Evolutionary conservation across 2,329 filamentous ascomycete genomes (phyloP).

Genomic region (Cladosporium sp.): DNA sequence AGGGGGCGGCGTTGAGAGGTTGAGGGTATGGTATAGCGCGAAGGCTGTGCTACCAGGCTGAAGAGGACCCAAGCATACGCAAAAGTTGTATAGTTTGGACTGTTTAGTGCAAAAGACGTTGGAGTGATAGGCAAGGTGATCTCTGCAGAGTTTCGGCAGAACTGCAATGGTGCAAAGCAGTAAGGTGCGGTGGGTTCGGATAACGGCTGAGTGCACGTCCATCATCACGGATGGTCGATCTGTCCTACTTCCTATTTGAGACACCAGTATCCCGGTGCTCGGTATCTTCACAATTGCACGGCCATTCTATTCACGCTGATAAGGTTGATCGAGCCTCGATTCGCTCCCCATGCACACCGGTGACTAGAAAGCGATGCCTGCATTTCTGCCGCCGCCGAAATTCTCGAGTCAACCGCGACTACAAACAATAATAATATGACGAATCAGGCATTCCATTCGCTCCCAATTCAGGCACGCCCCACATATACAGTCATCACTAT

Average conservation of each 20-base stretch:
- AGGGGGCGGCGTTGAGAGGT: background rate
- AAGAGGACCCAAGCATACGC: background rate
- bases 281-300: background rate
- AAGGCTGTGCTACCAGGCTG: background rate
- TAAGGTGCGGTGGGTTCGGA: slow-evolving; percentile 2
- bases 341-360: too few relatives aligned
- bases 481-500: background rate
- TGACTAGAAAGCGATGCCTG: background rate
- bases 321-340: too few relatives aligned
- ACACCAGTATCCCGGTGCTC: background rate
- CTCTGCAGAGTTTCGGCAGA: slow-evolving; percentile 6
- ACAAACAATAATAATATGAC: background rate
- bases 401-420: background rate
- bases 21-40: background rate
- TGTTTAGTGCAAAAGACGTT: slow-evolving; percentile 2
- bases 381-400: background rate
- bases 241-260: slow-evolving; percentile 4
- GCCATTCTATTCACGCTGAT: too few relatives aligned
- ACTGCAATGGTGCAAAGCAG: background rate
- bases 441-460: background rate
- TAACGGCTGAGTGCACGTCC: background rate
- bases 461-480: background rate
- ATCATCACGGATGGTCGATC: background rate
- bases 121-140: slow-evolving; percentile 1
- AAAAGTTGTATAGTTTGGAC: background rate